These are phyloP conservation scores for Debaryomyces maramus DNA, from an alignment of 805 yeast species.

Conservation along the genomic window DNA sequence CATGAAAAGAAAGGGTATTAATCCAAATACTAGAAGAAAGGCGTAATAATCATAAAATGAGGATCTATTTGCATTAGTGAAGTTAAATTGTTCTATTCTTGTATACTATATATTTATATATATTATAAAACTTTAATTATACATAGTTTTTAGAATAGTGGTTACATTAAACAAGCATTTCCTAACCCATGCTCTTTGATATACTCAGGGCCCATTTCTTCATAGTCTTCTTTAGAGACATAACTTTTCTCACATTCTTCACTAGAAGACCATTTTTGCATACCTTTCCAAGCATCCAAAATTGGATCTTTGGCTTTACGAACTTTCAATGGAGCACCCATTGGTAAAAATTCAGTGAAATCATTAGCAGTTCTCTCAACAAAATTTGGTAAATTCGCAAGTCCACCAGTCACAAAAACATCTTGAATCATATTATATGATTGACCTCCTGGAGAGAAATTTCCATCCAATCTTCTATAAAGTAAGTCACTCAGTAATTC, in stretches of 20 bases:
- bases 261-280: slow-evolving; percentile 72
- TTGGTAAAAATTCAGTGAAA: slow-evolving; percentile 69
- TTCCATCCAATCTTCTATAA: slow-evolving; percentile 56
- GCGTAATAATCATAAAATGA: not conserved
- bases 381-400: slow-evolving; percentile 63
- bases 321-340: slow-evolving; percentile 59
- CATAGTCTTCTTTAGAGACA: slow-evolving; percentile 71
- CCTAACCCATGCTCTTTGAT: slow-evolving; percentile 85
- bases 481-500: slow-evolving; percentile 74
- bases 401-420: slow-evolving; percentile 86
- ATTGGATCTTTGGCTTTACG: slow-evolving; percentile 66
- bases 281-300: slow-evolving; percentile 91
- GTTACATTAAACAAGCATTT: slow-evolving; percentile 42
- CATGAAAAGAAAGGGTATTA: slow-evolving; percentile 69
- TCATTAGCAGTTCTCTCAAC: slow-evolving; percentile 69
- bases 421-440: slow-evolving; percentile 55
- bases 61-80: slow-evolving; percentile 4
- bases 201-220: slow-evolving; percentile 87
- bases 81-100: slow-evolving; percentile 6
- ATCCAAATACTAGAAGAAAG: slow-evolving; percentile 48
- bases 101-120: slow-evolving; percentile 7
- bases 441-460: slow-evolving; percentile 55
- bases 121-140: slow-evolving; percentile 1
- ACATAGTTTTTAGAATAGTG: not conserved
- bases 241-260: slow-evolving; percentile 47